Percentiles rank a stretch among this genome's conserved stretches.
Evolutionary conservation across 768 basidiomycete species (phyloP).

Genomic region (Scleroderma bovista): DNA sequence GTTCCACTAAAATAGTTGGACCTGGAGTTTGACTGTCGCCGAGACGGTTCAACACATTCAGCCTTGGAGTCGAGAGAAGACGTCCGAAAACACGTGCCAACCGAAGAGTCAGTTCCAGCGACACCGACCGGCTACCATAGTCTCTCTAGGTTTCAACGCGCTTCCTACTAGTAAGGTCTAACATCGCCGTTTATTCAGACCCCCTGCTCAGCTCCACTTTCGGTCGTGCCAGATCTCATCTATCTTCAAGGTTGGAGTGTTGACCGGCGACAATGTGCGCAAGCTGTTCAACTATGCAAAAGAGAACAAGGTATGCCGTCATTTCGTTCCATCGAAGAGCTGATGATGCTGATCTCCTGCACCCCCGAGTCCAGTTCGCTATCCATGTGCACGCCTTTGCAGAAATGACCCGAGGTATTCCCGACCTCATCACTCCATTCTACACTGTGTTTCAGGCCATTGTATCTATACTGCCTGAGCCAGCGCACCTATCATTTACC

Average conservation of each 20-base stretch:
- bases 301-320: slow-evolving; percentile 62
- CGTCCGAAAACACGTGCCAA: too few relatives aligned
- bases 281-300: slow-evolving; percentile 95
- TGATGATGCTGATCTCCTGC: slow-evolving; percentile 6
- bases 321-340: background rate
- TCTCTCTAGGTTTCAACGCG: too few relatives aligned
- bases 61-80: too few relatives aligned
- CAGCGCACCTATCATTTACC: slow-evolving; percentile 1
- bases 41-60: too few relatives aligned
- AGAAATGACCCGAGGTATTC: too few relatives aligned
- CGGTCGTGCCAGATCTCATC: slow-evolving; percentile 3
- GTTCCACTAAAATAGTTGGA: too few relatives aligned
- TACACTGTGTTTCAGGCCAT: slow-evolving; percentile 33
- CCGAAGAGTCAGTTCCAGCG: too few relatives aligned
- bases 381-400: slow-evolving; percentile 45
- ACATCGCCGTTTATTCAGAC: too few relatives aligned
- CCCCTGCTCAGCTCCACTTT: background rate
- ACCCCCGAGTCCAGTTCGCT: slow-evolving; percentile 52
- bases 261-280: slow-evolving; percentile 92
- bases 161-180: too few relatives aligned
- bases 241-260: slow-evolving; percentile 73
- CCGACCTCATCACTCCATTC: too few relatives aligned
- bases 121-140: too few relatives aligned
- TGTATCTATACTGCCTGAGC: slow-evolving; percentile 32
- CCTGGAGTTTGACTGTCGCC: too few relatives aligned